Conservation (phyloP, 2,329 filamentous ascomycete genomes). For the Podosphaera xanthii region DNA sequence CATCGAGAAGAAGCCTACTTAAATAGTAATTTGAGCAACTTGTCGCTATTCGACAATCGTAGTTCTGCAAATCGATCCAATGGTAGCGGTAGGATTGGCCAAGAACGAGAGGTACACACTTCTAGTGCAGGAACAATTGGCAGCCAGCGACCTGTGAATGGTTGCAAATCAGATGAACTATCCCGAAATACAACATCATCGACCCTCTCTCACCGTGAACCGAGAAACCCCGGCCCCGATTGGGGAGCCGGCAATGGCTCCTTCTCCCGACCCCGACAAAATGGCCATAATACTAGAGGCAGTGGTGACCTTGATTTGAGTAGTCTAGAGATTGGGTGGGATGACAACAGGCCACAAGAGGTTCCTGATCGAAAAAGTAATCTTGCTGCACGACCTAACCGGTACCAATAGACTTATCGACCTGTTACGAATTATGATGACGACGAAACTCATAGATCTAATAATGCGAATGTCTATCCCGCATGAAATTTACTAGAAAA, state of each 20-base stretch:
- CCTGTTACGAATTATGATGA: constrained; percentile 1
- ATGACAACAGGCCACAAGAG: constrained; percentile 14
- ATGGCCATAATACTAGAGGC: constrained; percentile 37
- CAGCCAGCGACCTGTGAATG: constrained; percentile 33
- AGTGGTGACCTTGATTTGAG: constrained; percentile 23
- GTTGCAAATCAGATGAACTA: constrained; percentile 11
- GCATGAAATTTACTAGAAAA: too few relatives aligned
- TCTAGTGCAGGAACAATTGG: constrained; percentile 34
- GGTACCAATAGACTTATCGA: constrained; percentile 1
- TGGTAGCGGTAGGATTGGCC: constrained; percentile 21
- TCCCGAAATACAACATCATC: constrained; percentile 11
- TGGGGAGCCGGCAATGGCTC: constrained; percentile 30
- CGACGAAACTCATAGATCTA: constrained; percentile 2
- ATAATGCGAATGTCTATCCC: background rate
- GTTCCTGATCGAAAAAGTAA: constrained; percentile 14
- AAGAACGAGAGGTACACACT: constrained; percentile 23
- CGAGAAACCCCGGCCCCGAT: constrained; percentile 30
- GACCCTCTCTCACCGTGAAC: constrained; percentile 33
- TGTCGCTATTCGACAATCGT: constrained; percentile 27
- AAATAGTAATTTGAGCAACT: constrained; percentile 30
- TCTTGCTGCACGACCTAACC: background rate
- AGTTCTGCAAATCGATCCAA: constrained; percentile 15
- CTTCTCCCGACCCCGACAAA: constrained; percentile 31
- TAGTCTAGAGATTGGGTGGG: constrained; percentile 8
- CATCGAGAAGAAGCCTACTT: constrained; percentile 13